These are phyloP conservation scores for Hymenoscyphus linearis DNA, from an alignment of 2,329 filamentous ascomycete species.

Conservation along the genomic window DNA sequence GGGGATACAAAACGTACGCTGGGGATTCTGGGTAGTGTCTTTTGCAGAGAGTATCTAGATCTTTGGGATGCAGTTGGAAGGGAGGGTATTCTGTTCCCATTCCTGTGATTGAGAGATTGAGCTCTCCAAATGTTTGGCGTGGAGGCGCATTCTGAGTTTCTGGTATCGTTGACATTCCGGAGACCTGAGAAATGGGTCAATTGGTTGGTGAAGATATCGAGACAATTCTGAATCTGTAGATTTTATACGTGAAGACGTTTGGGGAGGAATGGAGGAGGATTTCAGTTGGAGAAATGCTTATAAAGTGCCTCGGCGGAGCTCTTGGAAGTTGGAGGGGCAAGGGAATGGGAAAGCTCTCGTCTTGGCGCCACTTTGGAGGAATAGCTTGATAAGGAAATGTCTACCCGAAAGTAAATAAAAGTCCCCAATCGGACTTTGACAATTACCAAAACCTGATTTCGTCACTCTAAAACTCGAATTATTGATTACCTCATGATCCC, in stretches of 20 bases:
- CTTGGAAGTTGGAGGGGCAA: too few relatives aligned
- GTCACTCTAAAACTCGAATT: not conserved
- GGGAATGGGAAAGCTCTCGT: not conserved
- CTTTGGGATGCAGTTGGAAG: conserved; percentile 44
- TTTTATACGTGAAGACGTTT: not conserved
- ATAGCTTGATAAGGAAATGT: not conserved
- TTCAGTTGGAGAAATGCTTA: not conserved
- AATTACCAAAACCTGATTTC: too few relatives aligned
- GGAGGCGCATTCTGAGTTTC: conserved; percentile 15
- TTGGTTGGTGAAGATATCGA: not conserved
- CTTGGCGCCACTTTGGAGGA: not conserved
- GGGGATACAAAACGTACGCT: conserved; percentile 41
- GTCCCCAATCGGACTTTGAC: not conserved
- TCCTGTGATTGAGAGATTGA: conserved; percentile 57
- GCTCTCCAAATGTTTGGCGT: conserved; percentile 35
- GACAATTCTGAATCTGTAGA: not conserved
- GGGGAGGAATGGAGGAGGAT: not conserved
- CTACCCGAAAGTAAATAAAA: not conserved
- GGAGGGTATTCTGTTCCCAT: conserved; percentile 57
- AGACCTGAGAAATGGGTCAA: not conserved
- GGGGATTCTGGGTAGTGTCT: conserved; percentile 55
- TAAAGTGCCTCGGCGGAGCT: not conserved
- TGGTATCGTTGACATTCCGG: conserved; percentile 14
- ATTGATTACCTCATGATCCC: not conserved
- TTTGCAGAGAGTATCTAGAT: conserved; percentile 47